Base-by-base conservation (phyloP, 139 green algal species). In the Chlorella sorokiniana region DNA sequence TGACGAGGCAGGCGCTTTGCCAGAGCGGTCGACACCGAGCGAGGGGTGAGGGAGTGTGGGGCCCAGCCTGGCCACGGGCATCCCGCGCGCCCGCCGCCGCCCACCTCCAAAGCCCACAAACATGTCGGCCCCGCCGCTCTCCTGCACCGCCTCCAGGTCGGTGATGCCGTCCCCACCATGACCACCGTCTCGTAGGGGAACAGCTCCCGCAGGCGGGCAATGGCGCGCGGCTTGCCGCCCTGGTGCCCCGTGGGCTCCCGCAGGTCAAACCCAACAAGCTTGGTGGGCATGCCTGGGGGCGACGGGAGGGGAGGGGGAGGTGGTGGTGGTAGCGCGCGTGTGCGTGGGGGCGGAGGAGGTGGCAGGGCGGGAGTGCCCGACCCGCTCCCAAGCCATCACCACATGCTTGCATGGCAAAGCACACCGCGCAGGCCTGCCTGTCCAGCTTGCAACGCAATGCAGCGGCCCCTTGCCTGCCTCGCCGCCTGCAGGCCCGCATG, bases 121-220 rank as follows among this genome's bases (percentile, higher is more conserved):
- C 63, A 91, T 67, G 82, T 95, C 91, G 2, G 91, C 91, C n/a
- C 87, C 91, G 35, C 87, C 88, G 0, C 82, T 68, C 31, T 78
- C 70, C 75, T 87, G 79, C 61, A 91, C 90, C n/a, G 90, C 90
- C 83, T 93, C 89, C 54, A 94, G 74, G 73, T 93, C 90, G 0
- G 89, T 94, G 83, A 94, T 91, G 71, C 90, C 90, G 54, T 94
- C 90, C 33, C 91, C n/a, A 95, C 88, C 92, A 95, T 95, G 63
- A 95, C 88, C 59, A 76, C 70, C 27, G 81, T 91, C 76, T 93
- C 91, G 84, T 95, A 95, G 2, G 92, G 91, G 80, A 91, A 79
- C 40, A 81, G 35, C 31, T 69, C 61, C 37, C 83, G 83, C 41
- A 88, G 79, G 37, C 51, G 38, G 20, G 69, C 79, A n/a, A 88